phyloP scores from a whole-genome alignment of 2,329 filamentous ascomycete species.

The Monascus ruber region DNA sequence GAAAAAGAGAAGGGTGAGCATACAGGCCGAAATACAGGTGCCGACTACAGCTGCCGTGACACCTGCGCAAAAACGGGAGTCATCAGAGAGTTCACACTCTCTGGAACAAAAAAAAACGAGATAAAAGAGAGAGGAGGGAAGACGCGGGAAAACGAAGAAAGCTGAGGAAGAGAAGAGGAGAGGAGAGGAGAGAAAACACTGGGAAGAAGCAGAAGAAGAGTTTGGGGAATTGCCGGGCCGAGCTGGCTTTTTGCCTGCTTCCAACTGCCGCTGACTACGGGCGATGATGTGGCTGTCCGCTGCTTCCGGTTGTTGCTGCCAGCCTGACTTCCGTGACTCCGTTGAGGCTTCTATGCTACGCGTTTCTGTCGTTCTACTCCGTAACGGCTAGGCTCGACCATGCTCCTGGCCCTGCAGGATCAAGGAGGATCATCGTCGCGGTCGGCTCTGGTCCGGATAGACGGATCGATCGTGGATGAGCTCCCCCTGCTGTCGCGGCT shows the following conservation, averaged over 20 bases:
- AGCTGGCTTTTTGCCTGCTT: too few species aligned
- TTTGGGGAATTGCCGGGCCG: too few species aligned
- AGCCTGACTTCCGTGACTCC: neutral
- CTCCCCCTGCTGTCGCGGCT: too few species aligned
- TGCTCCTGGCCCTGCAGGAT: too few species aligned
- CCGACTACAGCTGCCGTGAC: slow-evolving; percentile 31
- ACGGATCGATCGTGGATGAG: too few species aligned
- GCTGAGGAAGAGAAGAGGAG: slow-evolving; percentile 2
- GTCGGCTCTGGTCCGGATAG: too few species aligned
- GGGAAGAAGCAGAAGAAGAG: neutral
- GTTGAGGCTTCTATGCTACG: neutral
- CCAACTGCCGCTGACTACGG: too few species aligned
- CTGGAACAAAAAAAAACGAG: slow-evolving; percentile 9
- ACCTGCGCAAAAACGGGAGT: slow-evolving; percentile 26
- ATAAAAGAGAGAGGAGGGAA: slow-evolving; percentile 7
- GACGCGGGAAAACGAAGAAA: neutral
- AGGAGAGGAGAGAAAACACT: slow-evolving; percentile 1
- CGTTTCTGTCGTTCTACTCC: neutral
- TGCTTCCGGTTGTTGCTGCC: neutral
- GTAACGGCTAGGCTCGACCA: neutral
- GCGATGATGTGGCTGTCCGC: neutral
- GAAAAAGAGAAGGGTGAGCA: neutral
- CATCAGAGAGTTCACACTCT: slow-evolving; percentile 29
- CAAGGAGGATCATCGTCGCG: too few species aligned
- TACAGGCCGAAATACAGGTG: slow-evolving; percentile 20